Conservation (phyloP, 2,329 filamentous ascomycete species). For the Pestalotiopsis sp. region DNA sequence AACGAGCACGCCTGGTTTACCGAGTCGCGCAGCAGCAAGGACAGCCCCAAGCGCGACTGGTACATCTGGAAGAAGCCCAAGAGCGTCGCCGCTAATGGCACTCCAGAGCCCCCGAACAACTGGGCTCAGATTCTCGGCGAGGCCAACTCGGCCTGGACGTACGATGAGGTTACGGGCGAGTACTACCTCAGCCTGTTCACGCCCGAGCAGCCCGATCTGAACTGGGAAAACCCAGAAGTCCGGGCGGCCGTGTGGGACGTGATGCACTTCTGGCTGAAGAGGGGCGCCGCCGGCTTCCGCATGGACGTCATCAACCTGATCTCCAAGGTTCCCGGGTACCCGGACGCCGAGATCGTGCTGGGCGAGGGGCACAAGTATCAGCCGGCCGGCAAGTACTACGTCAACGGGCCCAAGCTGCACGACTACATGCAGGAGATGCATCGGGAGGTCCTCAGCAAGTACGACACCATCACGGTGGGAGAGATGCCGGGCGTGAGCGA, state of each 20-base stretch:
- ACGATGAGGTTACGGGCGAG: slow-evolving; percentile 71
- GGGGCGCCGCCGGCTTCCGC: slow-evolving; percentile 74
- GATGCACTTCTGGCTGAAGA: slow-evolving; percentile 79
- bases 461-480: slow-evolving; percentile 72
- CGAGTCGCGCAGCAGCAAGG: slow-evolving; percentile 63
- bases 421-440: slow-evolving; percentile 72
- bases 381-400: slow-evolving; percentile 59
- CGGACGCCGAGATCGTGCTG: slow-evolving; percentile 60
- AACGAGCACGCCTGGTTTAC: slow-evolving; percentile 74
- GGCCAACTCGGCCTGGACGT: slow-evolving; percentile 67
- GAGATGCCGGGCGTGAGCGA: slow-evolving; percentile 69
- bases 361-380: slow-evolving; percentile 48
- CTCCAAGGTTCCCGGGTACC: slow-evolving; percentile 62
- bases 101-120: slow-evolving; percentile 73
- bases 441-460: slow-evolving; percentile 56
- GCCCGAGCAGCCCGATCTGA: slow-evolving; percentile 79
- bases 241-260: slow-evolving; percentile 72
- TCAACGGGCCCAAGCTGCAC: slow-evolving; percentile 70
- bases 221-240: slow-evolving; percentile 75
- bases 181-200: slow-evolving; percentile 81
- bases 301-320: slow-evolving; percentile 77
- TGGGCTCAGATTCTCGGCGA: slow-evolving; percentile 67
- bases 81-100: slow-evolving; percentile 57
- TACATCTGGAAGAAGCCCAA: slow-evolving; percentile 62
- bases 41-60: slow-evolving; percentile 70